Percentiles rank a stretch among this genome's conserved stretches.
Evolutionary conservation across 495 filamentous ascomycete genomes (phyloP).

Genomic region (Amphirosellinia nigrospora): DNA sequence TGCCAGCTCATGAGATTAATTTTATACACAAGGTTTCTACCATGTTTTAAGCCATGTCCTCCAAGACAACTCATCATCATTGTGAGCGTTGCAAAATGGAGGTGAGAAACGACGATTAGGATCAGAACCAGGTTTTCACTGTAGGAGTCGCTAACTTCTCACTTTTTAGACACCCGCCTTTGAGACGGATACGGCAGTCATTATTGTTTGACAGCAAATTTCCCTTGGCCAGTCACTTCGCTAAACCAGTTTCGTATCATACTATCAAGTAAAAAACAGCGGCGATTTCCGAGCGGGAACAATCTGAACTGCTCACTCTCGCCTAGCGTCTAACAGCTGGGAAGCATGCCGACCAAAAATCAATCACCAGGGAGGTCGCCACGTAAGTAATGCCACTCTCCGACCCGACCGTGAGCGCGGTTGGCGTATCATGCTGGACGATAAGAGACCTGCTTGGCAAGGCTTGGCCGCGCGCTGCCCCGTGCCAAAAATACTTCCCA

Average conservation of each 20-base stretch:
- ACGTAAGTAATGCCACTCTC: background rate
- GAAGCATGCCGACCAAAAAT: background rate
- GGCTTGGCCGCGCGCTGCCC: background rate
- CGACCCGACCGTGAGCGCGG: background rate
- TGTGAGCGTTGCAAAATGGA: background rate
- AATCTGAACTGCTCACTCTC: background rate
- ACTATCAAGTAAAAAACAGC: background rate
- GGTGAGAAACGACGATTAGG: background rate
- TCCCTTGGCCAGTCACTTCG: background rate
- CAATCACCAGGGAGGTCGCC: background rate
- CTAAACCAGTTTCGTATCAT: background rate
- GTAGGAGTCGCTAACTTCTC: background rate
- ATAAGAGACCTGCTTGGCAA: constrained; percentile 17
- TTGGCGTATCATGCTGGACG: background rate
- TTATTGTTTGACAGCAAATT: background rate
- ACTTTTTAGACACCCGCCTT: too few species aligned
- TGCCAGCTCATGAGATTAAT: background rate
- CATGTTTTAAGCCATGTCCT: background rate
- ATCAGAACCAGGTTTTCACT: background rate
- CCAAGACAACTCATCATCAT: background rate
- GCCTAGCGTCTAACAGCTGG: background rate
- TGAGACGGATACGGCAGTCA: background rate
- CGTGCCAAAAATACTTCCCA: constrained; percentile 3
- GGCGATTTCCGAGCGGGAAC: background rate
- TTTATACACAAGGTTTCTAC: background rate